Evolutionary conservation across 1,284 basidiomycete genomes (phyloP).

Genomic region (Heterobasidion irregulare): DNA sequence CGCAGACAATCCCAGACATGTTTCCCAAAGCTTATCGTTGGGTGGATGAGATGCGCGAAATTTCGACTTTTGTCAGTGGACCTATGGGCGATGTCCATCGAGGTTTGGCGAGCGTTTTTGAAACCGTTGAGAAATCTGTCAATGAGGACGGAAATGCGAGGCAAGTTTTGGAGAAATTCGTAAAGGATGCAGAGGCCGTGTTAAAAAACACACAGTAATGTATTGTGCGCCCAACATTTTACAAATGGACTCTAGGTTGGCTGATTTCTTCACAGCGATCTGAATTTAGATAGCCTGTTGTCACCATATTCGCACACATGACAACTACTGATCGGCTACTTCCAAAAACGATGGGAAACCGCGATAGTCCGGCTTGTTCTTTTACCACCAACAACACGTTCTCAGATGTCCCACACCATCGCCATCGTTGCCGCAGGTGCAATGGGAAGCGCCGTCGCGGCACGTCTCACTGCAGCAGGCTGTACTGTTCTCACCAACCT

Average conservation of each 20-base stretch:
- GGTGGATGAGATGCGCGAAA: conserved; percentile 55
- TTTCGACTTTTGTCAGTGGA: conserved; percentile 41
- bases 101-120: conserved; percentile 38
- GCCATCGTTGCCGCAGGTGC: conserved; percentile 36
- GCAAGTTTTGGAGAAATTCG: conserved; percentile 34
- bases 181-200: conserved; percentile 26
- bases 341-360: not conserved
- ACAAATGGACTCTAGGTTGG: too few relatives aligned
- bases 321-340: not conserved
- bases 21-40: conserved; percentile 53
- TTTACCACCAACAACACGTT: not conserved
- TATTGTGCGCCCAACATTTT: too few relatives aligned
- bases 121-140: conserved; percentile 32
- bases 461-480: conserved; percentile 29
- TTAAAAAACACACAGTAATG: not conserved
- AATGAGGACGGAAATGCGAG: conserved; percentile 27
- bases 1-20: conserved; percentile 34
- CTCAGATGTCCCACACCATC: conserved; percentile 17
- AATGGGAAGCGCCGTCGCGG: conserved; percentile 38
- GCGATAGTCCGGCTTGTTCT: not conserved
- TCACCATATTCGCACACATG: too few relatives aligned
- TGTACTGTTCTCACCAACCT: conserved; percentile 43
- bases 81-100: conserved; percentile 28
- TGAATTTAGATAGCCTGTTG: too few relatives aligned
- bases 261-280: too few relatives aligned